Evolutionary conservation across 495 filamentous ascomycete genomes (phyloP), one percentile per base, ranked within the genome.

Genomic region (Clohesyomyces aquaticus): DNA sequence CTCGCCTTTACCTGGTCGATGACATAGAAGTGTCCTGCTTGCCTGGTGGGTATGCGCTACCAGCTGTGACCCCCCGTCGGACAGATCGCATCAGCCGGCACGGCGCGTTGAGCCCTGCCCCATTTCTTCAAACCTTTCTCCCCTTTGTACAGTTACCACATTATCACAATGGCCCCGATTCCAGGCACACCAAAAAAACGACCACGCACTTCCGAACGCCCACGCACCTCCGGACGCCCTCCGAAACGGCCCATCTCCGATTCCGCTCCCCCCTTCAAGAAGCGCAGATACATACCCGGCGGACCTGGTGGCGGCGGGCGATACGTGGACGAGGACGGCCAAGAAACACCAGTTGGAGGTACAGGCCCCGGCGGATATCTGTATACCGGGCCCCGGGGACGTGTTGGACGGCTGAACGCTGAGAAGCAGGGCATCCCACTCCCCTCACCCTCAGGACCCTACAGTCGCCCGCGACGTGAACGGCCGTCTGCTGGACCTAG

Each of bases 401-500:
- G 79, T 55, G 63, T 75, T 29, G 74, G 75, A n/a, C 70, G 75
- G 25, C 67, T 76, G 60, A 77, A 77, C 61, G 64, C 69, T 55
- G 71, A 73, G 45, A 75, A 69, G 59, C 75, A 74, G 32, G 65
- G 76, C 77, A 78, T 63, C 63, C 75, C 63, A 67, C 79, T 18
- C 78, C 79, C 59, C 49, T 59, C 81, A 58, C 84, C 82, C 59
- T 81, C 80, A 18, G 75, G 80, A 27, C 80, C 80, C 3, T 76
- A 84, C 42, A 81, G 59, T 51, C 80, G 83, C 60, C 80, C 82
- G 2, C 75, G 79, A 67, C 76, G 80, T 59, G 81, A 82, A 25
- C 78, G 78, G 71, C 80, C 75, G 59, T 65, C 71, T 59, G 63
- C 79, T 76, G 66, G 79, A 69, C 68, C 82, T 73, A 78, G 83